Evolutionary conservation across 2,329 filamentous ascomycete genomes (phyloP), one percentile per base, ranked within the genome.

Genomic region (Remersonia thermophila): DNA sequence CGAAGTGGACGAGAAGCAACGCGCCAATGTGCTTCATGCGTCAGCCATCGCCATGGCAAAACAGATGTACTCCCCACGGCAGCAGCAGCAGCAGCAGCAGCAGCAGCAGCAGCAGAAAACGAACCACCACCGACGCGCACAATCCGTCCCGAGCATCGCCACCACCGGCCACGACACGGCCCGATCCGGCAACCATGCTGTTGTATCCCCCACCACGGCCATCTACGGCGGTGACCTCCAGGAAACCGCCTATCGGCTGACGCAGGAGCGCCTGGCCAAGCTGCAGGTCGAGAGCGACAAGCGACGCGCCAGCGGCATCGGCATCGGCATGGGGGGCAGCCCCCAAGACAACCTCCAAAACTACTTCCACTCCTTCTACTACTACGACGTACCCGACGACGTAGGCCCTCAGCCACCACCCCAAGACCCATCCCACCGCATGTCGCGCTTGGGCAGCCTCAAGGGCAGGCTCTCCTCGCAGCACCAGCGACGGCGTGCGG

Each of bases 21-120:
- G 72, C 39, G 72, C 78, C 30, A 80, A 85, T 46, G 75, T 77
- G 4, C 63, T 93, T 3, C 80, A 80, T 44, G 83, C 85, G 20
- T 89, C 85, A 14, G 85, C 87, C 2, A 65, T 94, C 3, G 83
- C 82, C 9, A 93, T 95, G 85, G 86, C 87, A 6, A 82, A 80
- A 57, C 75, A 80, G 47, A 89, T 94, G 77, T 94, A 86, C 53
- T 72, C 66, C 9, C 65, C 73, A 25, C 78, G 85, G 47, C 74
- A 83, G 43, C 72, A 69, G 42, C 25, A 12, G 25, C 25, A 27
- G 12, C 7, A 8, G 7, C 25, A 27, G 25, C 7, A 27, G 25
- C 25, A 27, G 25, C 25, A 27, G 25, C 7, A 27, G n/a, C n/a
- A n/a, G n/a, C n/a, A n/a, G n/a, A n/a, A n/a, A n/a, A n/a, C n/a